These are phyloP conservation scores for Aspergillus candidus DNA, from an alignment of 2,329 filamentous ascomycete genomes.

Conservation along the genomic window DNA sequence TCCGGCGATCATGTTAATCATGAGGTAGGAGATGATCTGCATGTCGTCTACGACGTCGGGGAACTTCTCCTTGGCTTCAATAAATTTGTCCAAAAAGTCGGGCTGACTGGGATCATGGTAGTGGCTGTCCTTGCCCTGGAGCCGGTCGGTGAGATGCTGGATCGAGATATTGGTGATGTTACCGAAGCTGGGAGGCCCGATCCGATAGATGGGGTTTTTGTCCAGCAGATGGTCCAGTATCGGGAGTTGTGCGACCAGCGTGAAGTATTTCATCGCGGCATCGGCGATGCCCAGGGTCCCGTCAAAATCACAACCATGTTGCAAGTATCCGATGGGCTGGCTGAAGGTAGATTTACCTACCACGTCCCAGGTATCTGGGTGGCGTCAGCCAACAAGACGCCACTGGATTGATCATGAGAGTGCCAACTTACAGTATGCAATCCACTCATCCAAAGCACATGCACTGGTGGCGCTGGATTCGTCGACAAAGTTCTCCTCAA, in stretches of 20 bases:
- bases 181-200: slow-evolving; percentile 21
- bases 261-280: slow-evolving; percentile 21
- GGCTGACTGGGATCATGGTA: slow-evolving; percentile 13
- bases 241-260: slow-evolving; percentile 20
- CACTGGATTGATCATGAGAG: background rate
- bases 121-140: slow-evolving; percentile 12
- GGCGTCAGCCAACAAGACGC: background rate
- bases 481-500: slow-evolving; percentile 31
- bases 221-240: slow-evolving; percentile 23
- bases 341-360: slow-evolving; percentile 23
- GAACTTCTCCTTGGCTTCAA: slow-evolving; percentile 33
- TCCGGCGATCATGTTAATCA: slow-evolving; percentile 31
- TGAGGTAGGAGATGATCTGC: slow-evolving; percentile 33
- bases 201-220: slow-evolving; percentile 24
- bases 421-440: slow-evolving; percentile 34
- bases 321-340: slow-evolving; percentile 20
- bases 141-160: slow-evolving; percentile 12
- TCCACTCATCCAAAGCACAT: slow-evolving; percentile 39
- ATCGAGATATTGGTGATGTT: slow-evolving; percentile 18
- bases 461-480: slow-evolving; percentile 16
- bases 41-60: slow-evolving; percentile 33
- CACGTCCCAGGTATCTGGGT: slow-evolving; percentile 21
- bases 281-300: slow-evolving; percentile 19
- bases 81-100: slow-evolving; percentile 40
- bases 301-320: slow-evolving; percentile 22